Evolutionary conservation across 2,329 filamentous ascomycete genomes (phyloP).

Genomic region (Cytospora leucostoma): DNA sequence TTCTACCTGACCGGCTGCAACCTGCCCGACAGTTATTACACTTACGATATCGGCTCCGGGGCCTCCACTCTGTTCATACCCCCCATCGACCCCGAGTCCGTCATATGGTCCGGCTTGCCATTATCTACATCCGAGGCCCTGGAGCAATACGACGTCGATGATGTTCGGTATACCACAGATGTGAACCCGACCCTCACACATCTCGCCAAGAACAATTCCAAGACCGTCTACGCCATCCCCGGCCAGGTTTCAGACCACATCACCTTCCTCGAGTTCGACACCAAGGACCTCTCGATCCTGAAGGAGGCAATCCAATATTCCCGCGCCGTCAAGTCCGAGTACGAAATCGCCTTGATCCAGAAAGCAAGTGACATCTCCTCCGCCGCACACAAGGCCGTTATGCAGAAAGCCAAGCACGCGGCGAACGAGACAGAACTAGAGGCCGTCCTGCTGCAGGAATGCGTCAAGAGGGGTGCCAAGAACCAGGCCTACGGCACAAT

Average conservation of each 20-base stretch:
- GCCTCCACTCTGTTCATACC: slow-evolving; percentile 88
- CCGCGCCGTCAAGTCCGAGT: slow-evolving; percentile 72
- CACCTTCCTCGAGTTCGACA: slow-evolving; percentile 69
- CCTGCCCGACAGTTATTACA: slow-evolving; percentile 76
- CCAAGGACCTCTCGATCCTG: slow-evolving; percentile 59
- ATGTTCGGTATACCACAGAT: slow-evolving; percentile 70
- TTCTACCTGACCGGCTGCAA: slow-evolving; percentile 89
- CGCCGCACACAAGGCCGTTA: slow-evolving; percentile 65
- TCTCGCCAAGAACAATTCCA: slow-evolving; percentile 44
- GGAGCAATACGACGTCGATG: slow-evolving; percentile 77
- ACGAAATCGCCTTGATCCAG: slow-evolving; percentile 71
- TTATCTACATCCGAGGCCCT: slow-evolving; percentile 74
- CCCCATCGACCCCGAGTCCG: slow-evolving; percentile 79
- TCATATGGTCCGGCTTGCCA: slow-evolving; percentile 92
- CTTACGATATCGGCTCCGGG: slow-evolving; percentile 75
- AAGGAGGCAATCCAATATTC: slow-evolving; percentile 68
- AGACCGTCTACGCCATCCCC: slow-evolving; percentile 72
- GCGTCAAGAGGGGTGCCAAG: slow-evolving; percentile 72
- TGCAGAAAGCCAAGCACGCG: slow-evolving; percentile 62
- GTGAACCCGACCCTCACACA: slow-evolving; percentile 71
- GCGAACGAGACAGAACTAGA: slow-evolving; percentile 82
- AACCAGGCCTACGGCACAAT: slow-evolving; percentile 89
- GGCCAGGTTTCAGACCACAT: slow-evolving; percentile 73
- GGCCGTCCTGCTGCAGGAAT: slow-evolving; percentile 75
- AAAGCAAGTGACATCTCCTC: slow-evolving; percentile 71